Base-by-base conservation (phyloP, 139 green algal species). In the Tetratostichococcus sp. region DNA sequence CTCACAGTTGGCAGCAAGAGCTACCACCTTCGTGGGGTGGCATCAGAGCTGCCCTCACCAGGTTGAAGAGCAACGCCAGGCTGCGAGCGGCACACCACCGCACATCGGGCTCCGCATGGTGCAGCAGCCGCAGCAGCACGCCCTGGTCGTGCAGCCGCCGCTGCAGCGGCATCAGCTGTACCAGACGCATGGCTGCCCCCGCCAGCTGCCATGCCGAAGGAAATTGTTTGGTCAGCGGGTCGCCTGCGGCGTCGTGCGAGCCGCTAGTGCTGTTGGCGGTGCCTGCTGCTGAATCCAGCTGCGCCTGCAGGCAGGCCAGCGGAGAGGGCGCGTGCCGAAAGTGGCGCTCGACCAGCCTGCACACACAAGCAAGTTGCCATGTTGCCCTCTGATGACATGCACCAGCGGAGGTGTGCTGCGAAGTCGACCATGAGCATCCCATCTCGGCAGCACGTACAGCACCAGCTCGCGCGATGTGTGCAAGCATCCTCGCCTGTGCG, bases 161-260 rank as follows among this genome's bases (percentile, higher is more conserved):
- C 22, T 93, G 75, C 65, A 74, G 26, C 2, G 86, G 83, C 30
- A 79, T 62, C 35, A 87, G 77, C 79, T 91, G 82, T 69, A 93
- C 66, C 21, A 77, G 81, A 0, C 82, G 83, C 71, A 93, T 76
- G 0, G 75, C 72, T 19, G 84, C 74, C 6, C 83, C 71, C 0
- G 86, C 83, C 59, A 93, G 78, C 68, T 86, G 67, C 14, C 65
- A 66, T 35, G 39, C 28, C 25, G 33, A 25, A 21, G 39, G 39
- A 50, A 50, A 50, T 17, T 32, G 30, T 23, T 30, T 16, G 8
- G 31, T 1, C 4, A 42, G 28, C 32, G 33, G 26, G 21, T 57
- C 16, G 25, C 26, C 32, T 30, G 58, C 34, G 34, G 31, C 4
- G 34, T 65, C 25, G 28, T 16, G 67, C 25, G 42, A 35, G 11